Evolutionary conservation across 345 rosid genomes (phyloP), one percentile per base, ranked within the genome.

Genomic region (Melaleuca quinquenervia): DNA sequence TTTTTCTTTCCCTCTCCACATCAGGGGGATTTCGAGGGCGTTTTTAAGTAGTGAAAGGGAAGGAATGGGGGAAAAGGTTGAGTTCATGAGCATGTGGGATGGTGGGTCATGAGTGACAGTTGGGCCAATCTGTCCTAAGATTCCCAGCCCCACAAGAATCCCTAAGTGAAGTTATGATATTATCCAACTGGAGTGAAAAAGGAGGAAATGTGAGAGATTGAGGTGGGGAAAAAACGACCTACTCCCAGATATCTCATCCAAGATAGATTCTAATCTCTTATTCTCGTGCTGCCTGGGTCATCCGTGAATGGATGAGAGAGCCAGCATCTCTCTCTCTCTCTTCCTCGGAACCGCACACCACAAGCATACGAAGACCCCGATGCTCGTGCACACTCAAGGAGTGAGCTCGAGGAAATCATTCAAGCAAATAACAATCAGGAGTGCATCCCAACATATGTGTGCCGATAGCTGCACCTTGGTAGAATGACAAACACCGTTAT

Each of bases 81-180:
- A 87, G 55, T 54, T 45, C 36, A 82, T 22, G 78, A 49, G 87
- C 32, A 85, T 50, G 21, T 84, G 87, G 94, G 52, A 14, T 84
- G 52, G 84, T 90, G 93, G 95, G 93, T 89, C 84, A 89, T 13
- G n/a, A 16, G 45, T 50, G 89, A 88, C 90, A 89, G 92, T 90
- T 90, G 92, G 94, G 83, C 89, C 88, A 88, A 91, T 90, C 91
- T 90, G 93, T 89, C 89, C 78, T 48, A 8, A 70, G 78, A 70
- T 64, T 32, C 78, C 78, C 45, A 50, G 32, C 82, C 91, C 90
- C 91, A 88, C 90, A 86, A 85, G 91, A 90, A 91, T 91, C 93
- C 87, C 85, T 80, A 64, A 89, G 83, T 52, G 49, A 84, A 45
- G 87, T 85, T 84, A 84, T 90, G 91, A 92, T 88, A 89, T 88